Base-by-base conservation (phyloP, 139 green algal species). In the Micractinium conductrix region DNA sequence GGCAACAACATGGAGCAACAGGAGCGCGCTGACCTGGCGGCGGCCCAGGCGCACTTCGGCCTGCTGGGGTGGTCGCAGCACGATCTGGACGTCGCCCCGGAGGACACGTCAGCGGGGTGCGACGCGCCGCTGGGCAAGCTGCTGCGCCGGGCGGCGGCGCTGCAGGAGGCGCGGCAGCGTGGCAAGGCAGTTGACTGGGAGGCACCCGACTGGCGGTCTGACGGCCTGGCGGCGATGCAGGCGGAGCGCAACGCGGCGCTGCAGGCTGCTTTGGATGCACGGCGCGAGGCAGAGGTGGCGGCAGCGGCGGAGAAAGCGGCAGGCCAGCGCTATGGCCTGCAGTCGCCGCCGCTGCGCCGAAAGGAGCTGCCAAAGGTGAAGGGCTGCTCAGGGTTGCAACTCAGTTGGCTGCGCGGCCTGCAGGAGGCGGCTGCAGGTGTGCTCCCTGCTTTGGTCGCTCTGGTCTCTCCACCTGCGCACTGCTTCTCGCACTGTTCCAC, bases 121-220 rank as follows among this genome's bases (percentile, higher is more conserved):
- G 88, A 92, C 17, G 68, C 69, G 9, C 65, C 81, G 65, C 63
- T 89, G 50, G 38, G 50, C 7, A 81, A 85, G 22, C 84, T 92
- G 69, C 45, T 86, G 9, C 30, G 45, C 10, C 44, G 87, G 21
- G 71, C 58, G n/a, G 60, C 22, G 35, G 84, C 48, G 28, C 33
- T 78, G 43, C 58, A 79, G 22, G 53, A 87, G 55, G 71, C 75
- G 35, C 58, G 53, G 73, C 30, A 74, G 80, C 53, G 28, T 26
- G 74, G 63, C 0, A 75, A 76, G 74, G 28, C 22, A 6, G 53
- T 53, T 35, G 76, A 82, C 58, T 82, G 58, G 76, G 76, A 73
- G 58, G 38, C 79, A 33, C 45, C 72, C 4, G 60, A 86, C n/a
- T 83, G 72, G 81, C 55, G 30, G 58, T 72, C 38, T 8, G 87